Conservation (phyloP, 169 alveolate genomes). For the Perkinsus marinus region DNA sequence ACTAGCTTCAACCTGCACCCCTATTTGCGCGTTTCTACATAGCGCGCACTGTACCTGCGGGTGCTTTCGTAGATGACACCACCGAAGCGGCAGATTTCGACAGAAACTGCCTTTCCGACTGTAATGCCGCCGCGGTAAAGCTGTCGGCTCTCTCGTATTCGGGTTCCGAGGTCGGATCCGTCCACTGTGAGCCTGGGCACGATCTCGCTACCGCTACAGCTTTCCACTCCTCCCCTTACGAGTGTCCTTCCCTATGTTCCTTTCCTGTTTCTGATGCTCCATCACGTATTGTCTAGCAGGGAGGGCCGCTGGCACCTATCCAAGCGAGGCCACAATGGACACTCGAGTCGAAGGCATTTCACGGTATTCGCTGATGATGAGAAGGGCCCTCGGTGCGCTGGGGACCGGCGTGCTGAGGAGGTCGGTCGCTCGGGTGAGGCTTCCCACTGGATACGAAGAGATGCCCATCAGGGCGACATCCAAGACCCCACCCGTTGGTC, state of each 20-base stretch:
- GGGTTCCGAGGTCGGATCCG: background rate
- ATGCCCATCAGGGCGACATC: no score
- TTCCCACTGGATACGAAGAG: background rate
- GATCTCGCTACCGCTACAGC: background rate
- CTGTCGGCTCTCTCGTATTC: background rate
- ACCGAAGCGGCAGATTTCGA: background rate
- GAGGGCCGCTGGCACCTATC: background rate
- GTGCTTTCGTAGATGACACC: background rate
- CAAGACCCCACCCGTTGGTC: no score
- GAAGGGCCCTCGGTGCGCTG: background rate
- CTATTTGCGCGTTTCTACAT: no score
- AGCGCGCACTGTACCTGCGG: background rate
- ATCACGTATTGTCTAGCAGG: background rate
- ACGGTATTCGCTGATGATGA: background rate
- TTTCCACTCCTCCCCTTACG: background rate
- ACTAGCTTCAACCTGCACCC: no score
- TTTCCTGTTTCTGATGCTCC: background rate
- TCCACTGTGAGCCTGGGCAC: background rate
- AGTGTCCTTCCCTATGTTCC: background rate
- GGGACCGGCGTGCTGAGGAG: background rate
- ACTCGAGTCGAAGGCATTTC: background rate
- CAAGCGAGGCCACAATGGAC: background rate
- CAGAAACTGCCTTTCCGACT: background rate
- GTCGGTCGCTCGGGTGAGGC: background rate
- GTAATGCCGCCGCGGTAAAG: background rate